These are phyloP conservation scores for Handroanthus guayacan DNA, from an alignment of 257 asterid genomes.

Conservation along the genomic window DNA sequence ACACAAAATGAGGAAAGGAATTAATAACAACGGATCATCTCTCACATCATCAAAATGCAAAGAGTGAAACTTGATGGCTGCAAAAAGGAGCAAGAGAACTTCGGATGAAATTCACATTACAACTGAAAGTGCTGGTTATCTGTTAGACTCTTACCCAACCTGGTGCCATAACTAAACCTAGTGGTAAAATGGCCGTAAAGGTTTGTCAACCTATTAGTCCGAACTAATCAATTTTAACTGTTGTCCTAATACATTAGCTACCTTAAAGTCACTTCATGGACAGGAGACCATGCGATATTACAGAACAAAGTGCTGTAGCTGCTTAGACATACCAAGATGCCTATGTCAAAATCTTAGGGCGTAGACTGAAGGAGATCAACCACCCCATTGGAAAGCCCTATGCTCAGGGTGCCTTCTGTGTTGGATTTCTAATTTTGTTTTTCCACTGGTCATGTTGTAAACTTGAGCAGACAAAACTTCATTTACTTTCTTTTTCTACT, in stretches of 20 bases:
- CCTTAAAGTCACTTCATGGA: not conserved
- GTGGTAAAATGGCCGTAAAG: not conserved
- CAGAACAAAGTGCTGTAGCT: not conserved
- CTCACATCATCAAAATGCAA: not conserved
- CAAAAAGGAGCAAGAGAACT: not conserved
- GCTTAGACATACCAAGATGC: not conserved
- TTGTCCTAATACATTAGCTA: not conserved
- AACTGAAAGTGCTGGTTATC: constrained; percentile 1
- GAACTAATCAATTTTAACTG: not conserved
- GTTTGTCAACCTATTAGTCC: not conserved
- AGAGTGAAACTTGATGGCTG: not conserved
- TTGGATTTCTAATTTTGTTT: not conserved
- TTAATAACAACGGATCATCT: not conserved
- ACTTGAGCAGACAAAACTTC: constrained; percentile 1
- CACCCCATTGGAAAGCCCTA: not conserved
- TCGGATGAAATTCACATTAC: constrained; percentile 16
- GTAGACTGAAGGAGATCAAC: not conserved
- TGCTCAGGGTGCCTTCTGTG: not conserved
- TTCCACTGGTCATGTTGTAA: not conserved
- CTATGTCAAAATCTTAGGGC: not conserved
- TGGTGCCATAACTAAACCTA: constrained; percentile 15
- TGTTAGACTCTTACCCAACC: not conserved
- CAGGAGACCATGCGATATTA: not conserved
- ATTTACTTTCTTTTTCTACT: not conserved
- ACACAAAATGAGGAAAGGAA: constrained; percentile 18